These are phyloP conservation scores for Aspergillus sp. DNA, from an alignment of 2,329 filamentous ascomycete genomes.

Conservation along the genomic window DNA sequence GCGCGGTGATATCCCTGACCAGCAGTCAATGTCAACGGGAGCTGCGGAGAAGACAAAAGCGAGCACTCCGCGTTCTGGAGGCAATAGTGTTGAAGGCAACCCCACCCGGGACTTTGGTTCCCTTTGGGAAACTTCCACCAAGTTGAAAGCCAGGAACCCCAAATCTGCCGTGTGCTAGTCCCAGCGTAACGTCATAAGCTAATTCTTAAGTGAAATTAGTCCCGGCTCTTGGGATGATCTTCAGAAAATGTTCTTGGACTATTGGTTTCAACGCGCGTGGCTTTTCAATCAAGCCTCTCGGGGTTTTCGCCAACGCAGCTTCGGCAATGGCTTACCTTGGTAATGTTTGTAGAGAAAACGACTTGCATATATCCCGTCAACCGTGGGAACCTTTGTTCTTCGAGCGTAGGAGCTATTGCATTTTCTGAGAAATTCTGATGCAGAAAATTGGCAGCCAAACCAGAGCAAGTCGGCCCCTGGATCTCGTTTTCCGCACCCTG, in stretches of 20 bases:
- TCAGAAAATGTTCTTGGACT: background rate
- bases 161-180: background rate
- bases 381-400: background rate
- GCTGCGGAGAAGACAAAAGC: background rate
- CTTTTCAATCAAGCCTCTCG: background rate
- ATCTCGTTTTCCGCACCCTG: constrained; percentile 5
- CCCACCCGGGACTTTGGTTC: background rate
- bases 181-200: background rate
- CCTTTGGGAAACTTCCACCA: too few relatives aligned
- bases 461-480: background rate
- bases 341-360: background rate
- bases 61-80: background rate
- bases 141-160: background rate
- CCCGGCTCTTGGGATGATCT: background rate
- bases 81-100: background rate
- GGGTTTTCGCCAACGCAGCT: background rate
- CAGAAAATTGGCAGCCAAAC: background rate
- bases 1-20: background rate
- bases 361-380: background rate
- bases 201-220: background rate
- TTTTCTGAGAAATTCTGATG: background rate
- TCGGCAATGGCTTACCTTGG: constrained; percentile 1
- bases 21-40: background rate
- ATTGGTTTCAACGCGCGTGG: background rate
- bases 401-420: background rate